phyloP scores from a whole-genome alignment of 495 filamentous ascomycete species.

The Lasiosphaeris hirsuta region DNA sequence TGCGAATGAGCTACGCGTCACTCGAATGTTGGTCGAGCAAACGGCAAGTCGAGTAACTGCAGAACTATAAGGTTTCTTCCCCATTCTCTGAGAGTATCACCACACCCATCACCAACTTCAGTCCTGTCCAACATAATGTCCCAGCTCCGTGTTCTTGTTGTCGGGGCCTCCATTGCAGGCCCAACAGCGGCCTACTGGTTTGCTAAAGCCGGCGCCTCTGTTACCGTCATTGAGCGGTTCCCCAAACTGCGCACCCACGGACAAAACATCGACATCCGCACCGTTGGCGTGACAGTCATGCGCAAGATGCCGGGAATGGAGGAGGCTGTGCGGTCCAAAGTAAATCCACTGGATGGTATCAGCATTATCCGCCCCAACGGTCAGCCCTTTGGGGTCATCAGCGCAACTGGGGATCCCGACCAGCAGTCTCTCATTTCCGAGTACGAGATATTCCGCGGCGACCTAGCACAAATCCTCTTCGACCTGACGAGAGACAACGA shows the following conservation, averaged over 20 bases:
- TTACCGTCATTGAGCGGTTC: conserved; percentile 29
- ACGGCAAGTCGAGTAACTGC: too few relatives aligned
- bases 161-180: conserved; percentile 43
- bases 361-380: conserved; percentile 24
- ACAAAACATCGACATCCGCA: conserved; percentile 37
- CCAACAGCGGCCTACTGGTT: conserved; percentile 20
- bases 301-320: conserved; percentile 31
- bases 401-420: conserved; percentile 24
- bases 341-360: conserved; percentile 24
- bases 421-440: conserved; percentile 19
- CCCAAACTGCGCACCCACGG: conserved; percentile 31
- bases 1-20: too few relatives aligned
- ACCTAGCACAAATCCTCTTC: conserved; percentile 23
- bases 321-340: conserved; percentile 19
- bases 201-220: conserved; percentile 17
- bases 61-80: too few relatives aligned
- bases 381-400: conserved; percentile 15
- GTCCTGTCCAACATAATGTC: conserved; percentile 31
- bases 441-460: conserved; percentile 23
- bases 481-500: conserved; percentile 24
- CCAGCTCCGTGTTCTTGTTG: conserved; percentile 33
- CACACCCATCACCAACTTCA: too few relatives aligned
- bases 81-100: too few relatives aligned
- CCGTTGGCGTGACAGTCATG: conserved; percentile 32
- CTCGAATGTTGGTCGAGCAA: too few relatives aligned